Percentiles rank a stretch among this genome's conserved stretches.
phyloP scores from a whole-genome alignment of 371 early-diverging fungal species.

The Parasitella parasitica region DNA sequence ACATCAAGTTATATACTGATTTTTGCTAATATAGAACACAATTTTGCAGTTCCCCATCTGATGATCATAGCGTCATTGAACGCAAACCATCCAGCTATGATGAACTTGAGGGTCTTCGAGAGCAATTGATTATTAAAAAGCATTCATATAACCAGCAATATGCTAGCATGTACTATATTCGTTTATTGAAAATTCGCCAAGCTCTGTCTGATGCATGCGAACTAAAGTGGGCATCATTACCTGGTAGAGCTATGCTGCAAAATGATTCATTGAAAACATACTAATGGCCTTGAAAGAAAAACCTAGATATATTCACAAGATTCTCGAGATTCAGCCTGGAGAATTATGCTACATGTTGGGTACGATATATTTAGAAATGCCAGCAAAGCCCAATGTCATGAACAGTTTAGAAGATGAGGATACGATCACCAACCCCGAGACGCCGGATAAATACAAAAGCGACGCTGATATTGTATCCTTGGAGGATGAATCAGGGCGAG shows the following conservation, averaged over 20 bases:
- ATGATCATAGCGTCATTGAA: constrained; percentile 6
- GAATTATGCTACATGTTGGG: constrained; percentile 76
- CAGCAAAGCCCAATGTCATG: constrained; percentile 84
- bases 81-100: constrained; percentile 32
- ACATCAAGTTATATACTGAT: too few species aligned
- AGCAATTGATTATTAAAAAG: constrained; percentile 49
- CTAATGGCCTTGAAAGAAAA: constrained; percentile 17
- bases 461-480: constrained; percentile 66
- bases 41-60: constrained; percentile 16
- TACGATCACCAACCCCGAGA: constrained; percentile 63
- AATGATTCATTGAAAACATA: too few species aligned
- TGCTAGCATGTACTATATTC: constrained; percentile 81
- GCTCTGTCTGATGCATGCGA: constrained; percentile 49
- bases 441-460: constrained; percentile 63
- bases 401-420: constrained; percentile 79
- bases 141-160: constrained; percentile 77
- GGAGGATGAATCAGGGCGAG: constrained; percentile 93
- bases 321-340: constrained; percentile 68
- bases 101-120: constrained; percentile 35
- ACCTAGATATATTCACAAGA: constrained; percentile 55
- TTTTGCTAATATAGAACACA: background rate
- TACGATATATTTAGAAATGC: constrained; percentile 85
- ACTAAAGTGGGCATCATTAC: constrained; percentile 51
- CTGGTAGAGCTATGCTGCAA: too few species aligned
- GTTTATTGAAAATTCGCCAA: constrained; percentile 67